These are phyloP conservation scores for Entophlyctis luteolus DNA, from an alignment of 192 early-diverging fungal species.

Conservation along the genomic window DNA sequence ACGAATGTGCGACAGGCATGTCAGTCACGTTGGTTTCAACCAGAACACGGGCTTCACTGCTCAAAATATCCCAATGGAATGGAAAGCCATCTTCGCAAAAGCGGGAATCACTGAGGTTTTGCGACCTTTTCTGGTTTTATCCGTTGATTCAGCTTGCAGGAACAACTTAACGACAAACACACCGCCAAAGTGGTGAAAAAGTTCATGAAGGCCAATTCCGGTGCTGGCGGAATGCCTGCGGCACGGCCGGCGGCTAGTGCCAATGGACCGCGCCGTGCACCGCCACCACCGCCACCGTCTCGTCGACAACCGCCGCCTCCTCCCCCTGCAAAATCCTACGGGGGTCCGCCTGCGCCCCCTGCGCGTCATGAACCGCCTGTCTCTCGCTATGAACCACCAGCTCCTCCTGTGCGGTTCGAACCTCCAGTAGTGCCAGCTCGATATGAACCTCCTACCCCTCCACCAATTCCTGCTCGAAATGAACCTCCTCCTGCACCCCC, in stretches of 20 bases:
- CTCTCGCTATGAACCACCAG: constrained; percentile 9
- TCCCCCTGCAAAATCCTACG: constrained; percentile 7
- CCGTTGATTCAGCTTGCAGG: constrained; percentile 10
- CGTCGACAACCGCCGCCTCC: constrained; percentile 23
- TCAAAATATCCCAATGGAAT: constrained; percentile 52
- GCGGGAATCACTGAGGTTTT: constrained; percentile 52
- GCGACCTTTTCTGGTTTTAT: background rate
- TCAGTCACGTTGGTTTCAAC: constrained; percentile 51
- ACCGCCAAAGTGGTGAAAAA: constrained; percentile 43
- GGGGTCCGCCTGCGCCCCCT: constrained; percentile 14
- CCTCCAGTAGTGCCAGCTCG: constrained; percentile 11
- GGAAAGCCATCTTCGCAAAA: constrained; percentile 53
- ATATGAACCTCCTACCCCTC: background rate
- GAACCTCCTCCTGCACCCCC: constrained; percentile 17
- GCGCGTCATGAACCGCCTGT: constrained; percentile 18
- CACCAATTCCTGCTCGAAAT: constrained; percentile 23
- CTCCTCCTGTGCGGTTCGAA: constrained; percentile 6
- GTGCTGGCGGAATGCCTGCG: constrained; percentile 14
- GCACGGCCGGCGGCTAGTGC: constrained; percentile 5
- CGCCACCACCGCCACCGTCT: constrained; percentile 42
- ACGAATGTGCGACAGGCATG: constrained; percentile 26
- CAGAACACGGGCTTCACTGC: constrained; percentile 46
- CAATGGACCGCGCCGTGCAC: constrained; percentile 19
- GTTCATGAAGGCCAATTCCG: constrained; percentile 50
- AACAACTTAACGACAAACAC: constrained; percentile 45